Percentiles rank a stretch among this genome's conserved stretches.
Conservation (phyloP, 2,329 filamentous ascomycete genomes). For the Grosmannia huntii region DNA sequence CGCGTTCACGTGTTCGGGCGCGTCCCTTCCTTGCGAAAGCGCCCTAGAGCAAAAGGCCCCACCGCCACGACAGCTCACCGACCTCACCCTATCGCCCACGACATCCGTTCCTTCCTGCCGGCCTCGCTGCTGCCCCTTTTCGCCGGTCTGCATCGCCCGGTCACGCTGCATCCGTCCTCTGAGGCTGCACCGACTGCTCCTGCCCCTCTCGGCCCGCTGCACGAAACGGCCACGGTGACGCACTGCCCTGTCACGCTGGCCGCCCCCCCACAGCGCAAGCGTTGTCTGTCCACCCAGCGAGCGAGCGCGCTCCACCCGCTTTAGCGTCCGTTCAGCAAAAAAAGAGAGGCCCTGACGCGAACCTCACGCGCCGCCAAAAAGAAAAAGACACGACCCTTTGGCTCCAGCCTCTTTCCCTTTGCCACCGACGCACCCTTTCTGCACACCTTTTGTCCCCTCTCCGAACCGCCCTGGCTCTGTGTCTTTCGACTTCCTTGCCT, state of each 20-base stretch:
- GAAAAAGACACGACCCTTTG: conserved; percentile 6
- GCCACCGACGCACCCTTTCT: background rate
- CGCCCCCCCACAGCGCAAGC: conserved; percentile 5
- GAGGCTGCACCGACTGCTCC: background rate
- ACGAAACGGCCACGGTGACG: background rate
- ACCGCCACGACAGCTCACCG: background rate
- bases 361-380: conserved; percentile 8
- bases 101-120: background rate
- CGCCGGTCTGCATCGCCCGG: no score
- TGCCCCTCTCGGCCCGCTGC: background rate
- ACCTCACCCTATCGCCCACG: background rate
- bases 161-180: background rate
- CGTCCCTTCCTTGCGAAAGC: background rate
- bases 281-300: background rate
- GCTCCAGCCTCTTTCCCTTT: background rate
- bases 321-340: conserved; percentile 9
- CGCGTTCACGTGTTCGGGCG: conserved; percentile 2
- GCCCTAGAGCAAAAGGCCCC: background rate
- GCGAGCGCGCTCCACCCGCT: conserved; percentile 2
- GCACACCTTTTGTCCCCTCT: background rate
- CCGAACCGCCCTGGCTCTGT: background rate
- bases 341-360: conserved; percentile 10
- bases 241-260: background rate
- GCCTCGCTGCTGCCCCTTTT: background rate
- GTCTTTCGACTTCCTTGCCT: background rate